Percentiles rank a stretch among this genome's conserved stretches.
These are phyloP conservation scores for Pythium vanterpoolii DNA, from an alignment of 352 stramenopile genomes.

Conservation along the genomic window DNA sequence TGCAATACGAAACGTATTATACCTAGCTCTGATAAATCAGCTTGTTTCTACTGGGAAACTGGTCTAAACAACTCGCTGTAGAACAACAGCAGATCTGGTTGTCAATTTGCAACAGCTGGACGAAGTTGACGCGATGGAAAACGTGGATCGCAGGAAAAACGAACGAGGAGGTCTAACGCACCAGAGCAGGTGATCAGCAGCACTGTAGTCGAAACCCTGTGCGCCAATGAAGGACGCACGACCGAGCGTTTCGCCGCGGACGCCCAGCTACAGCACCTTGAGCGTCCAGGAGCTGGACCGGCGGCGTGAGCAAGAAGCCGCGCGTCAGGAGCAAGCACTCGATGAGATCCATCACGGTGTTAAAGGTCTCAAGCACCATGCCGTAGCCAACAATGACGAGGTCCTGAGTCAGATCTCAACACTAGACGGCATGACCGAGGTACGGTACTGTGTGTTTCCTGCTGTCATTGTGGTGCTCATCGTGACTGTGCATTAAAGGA, in stretches of 20 bases:
- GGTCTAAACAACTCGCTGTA: no score
- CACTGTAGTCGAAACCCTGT: not conserved
- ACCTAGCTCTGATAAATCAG: not conserved
- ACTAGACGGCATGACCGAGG: conserved; percentile 64
- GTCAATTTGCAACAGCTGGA: no score
- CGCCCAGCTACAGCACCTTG: conserved; percentile 51
- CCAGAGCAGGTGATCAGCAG: not conserved
- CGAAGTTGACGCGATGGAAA: no score
- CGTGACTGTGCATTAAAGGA: no score
- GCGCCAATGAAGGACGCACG: not conserved
- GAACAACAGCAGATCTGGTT: no score
- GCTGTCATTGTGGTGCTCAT: not conserved
- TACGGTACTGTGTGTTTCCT: conserved; percentile 10
- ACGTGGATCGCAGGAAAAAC: no score
- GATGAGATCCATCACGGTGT: conserved; percentile 75
- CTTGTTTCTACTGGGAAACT: not conserved
- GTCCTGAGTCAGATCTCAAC: conserved; percentile 73
- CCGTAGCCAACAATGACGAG: conserved; percentile 79
- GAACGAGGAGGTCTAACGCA: not conserved
- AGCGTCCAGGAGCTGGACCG: conserved; percentile 55
- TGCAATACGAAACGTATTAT: no score
- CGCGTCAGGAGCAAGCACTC: conserved; percentile 62
- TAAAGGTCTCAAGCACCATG: conserved; percentile 69
- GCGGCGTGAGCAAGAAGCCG: conserved; percentile 43
- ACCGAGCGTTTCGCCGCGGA: not conserved